Percentiles rank a stretch among this genome's conserved stretches.
phyloP scores from a whole-genome alignment of 768 basidiomycete species.

The Boletus patriciae region DNA sequence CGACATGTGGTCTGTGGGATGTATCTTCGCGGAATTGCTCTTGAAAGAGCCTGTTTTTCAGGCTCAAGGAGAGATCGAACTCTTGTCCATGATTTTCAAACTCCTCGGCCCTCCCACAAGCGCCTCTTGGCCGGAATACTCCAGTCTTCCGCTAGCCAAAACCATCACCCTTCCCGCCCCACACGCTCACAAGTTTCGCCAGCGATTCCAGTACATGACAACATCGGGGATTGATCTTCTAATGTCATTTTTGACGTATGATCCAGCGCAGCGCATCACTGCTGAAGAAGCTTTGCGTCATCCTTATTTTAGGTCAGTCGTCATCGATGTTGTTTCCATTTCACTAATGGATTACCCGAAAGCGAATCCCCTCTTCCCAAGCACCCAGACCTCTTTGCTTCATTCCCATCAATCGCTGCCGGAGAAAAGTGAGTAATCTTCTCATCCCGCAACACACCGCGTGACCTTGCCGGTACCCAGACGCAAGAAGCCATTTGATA shows the following conservation, averaged over 20 bases:
- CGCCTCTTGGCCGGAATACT: conserved; percentile 84
- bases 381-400: conserved; percentile 92
- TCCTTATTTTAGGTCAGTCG: conserved; percentile 78
- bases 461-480: conserved; percentile 39
- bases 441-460: neutral
- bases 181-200: conserved; percentile 73
- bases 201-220: conserved; percentile 84
- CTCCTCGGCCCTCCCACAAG: conserved; percentile 91
- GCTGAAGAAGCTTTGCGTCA: conserved; percentile 91
- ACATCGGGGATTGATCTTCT: conserved; percentile 83
- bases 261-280: conserved; percentile 81
- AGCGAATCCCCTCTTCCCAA: conserved; percentile 96
- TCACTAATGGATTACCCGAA: conserved; percentile 1
- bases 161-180: conserved; percentile 73
- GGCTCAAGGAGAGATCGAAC: conserved; percentile 92
- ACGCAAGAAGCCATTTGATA: conserved; percentile 73
- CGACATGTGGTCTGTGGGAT: conserved; percentile 99
- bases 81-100: conserved; percentile 92
- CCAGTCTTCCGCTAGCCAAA: conserved; percentile 75
- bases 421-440: conserved; percentile 76
- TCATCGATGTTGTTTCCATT: neutral
- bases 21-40: conserved; percentile 96
- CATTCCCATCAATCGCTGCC: conserved; percentile 94
- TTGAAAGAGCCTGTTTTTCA: conserved; percentile 96
- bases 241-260: conserved; percentile 80